Conservation (phyloP, 306 rosid species). For the Malus sieversii region DNA sequence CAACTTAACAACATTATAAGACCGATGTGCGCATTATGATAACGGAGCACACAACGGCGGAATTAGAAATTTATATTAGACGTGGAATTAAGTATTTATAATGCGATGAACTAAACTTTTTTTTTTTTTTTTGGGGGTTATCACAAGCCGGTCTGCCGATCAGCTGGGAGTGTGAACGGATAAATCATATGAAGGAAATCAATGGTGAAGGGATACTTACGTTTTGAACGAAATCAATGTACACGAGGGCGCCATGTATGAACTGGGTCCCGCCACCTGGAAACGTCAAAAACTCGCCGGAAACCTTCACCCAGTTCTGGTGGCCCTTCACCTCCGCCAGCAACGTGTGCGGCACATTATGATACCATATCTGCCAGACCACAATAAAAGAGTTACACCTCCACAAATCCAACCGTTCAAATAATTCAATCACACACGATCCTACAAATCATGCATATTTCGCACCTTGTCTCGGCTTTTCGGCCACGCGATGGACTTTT, state of each 20-base stretch:
- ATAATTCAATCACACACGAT: neutral
- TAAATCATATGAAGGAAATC: no score
- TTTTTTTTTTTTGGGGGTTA: no score
- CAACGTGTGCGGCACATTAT: slow-evolving; percentile 67
- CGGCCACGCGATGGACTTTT: slow-evolving; percentile 58
- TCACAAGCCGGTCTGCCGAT: no score
- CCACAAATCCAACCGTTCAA: neutral
- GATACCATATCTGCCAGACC: slow-evolving; percentile 62
- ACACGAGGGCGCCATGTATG: slow-evolving; percentile 84
- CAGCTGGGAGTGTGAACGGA: no score
- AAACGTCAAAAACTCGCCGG: slow-evolving; percentile 80
- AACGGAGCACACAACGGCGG: no score
- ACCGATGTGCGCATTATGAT: no score
- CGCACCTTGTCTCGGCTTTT: slow-evolving; percentile 69
- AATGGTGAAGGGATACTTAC: slow-evolving; percentile 16
- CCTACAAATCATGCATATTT: neutral
- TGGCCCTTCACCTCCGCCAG: slow-evolving; percentile 91
- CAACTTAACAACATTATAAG: neutral
- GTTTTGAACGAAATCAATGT: slow-evolving; percentile 76
- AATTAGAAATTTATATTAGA: no score
- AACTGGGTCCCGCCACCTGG: slow-evolving; percentile 98
- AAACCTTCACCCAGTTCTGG: slow-evolving; percentile 88
- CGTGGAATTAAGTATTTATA: no score
- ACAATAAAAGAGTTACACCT: neutral
- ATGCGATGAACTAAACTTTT: no score